Conservation (phyloP, 2,329 filamentous ascomycete species). For the Fusarium virguliforme region DNA sequence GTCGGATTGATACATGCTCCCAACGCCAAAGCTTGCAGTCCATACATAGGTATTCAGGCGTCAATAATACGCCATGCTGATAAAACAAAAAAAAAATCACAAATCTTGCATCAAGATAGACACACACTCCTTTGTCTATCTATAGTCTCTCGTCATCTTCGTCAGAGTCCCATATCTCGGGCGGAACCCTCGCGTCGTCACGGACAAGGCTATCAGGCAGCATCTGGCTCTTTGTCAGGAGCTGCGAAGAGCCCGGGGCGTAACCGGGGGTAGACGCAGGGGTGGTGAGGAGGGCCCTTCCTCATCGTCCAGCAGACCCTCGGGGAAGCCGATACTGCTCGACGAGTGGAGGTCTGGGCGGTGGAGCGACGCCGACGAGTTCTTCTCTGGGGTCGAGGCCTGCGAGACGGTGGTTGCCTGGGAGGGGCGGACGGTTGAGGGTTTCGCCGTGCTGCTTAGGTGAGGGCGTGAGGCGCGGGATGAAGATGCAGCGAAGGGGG, state of each 20-base stretch:
- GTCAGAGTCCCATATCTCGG: slow-evolving; percentile 59
- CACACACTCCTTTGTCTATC: neutral
- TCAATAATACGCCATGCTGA: neutral
- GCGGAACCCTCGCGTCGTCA: slow-evolving; percentile 55
- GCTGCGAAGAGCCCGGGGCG: slow-evolving; percentile 60
- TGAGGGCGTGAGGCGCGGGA: slow-evolving; percentile 41
- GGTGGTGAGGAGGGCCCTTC: slow-evolving; percentile 30
- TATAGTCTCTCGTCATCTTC: slow-evolving; percentile 47
- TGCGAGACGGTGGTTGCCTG: slow-evolving; percentile 60
- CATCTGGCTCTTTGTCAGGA: slow-evolving; percentile 68
- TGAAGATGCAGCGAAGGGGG: slow-evolving; percentile 33
- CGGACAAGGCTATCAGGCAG: slow-evolving; percentile 64
- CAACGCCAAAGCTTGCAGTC: slow-evolving; percentile 32
- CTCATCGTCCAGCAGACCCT: slow-evolving; percentile 43
- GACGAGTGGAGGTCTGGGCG: slow-evolving; percentile 41
- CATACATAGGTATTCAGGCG: slow-evolving; percentile 19
- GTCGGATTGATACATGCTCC: slow-evolving; percentile 4
- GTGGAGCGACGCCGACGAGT: slow-evolving; percentile 26
- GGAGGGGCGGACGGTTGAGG: slow-evolving; percentile 48
- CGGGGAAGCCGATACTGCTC: slow-evolving; percentile 49
- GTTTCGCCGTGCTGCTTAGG: slow-evolving; percentile 29
- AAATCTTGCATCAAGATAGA: slow-evolving; percentile 4
- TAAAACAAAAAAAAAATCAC: neutral
- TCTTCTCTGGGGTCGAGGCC: slow-evolving; percentile 54
- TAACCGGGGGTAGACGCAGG: slow-evolving; percentile 31